Evolutionary conservation across 345 rosid species (phyloP).

Genomic region (Eucalyptus grandis): DNA sequence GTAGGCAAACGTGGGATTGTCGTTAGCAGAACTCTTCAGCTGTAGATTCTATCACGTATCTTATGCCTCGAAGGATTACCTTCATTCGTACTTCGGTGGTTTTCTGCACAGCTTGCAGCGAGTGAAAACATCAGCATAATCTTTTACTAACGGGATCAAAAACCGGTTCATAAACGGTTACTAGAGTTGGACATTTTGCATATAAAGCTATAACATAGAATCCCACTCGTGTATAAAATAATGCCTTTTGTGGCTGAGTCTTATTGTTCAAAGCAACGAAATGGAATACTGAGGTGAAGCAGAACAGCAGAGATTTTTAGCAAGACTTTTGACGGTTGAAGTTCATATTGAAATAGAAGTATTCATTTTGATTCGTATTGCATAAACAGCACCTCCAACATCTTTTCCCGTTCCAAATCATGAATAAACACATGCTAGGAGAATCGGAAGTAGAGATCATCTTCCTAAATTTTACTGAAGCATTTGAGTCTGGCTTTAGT

Average conservation of each 20-base stretch:
- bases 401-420: neutral
- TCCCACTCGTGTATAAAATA: neutral
- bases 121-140: neutral
- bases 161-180: neutral
- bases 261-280: neutral
- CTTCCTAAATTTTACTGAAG: neutral
- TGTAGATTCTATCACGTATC: neutral
- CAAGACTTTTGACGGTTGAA: neutral
- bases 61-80: neutral
- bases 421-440: neutral
- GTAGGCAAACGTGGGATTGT: rapidly evolving
- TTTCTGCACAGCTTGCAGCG: neutral
- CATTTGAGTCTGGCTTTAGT: neutral
- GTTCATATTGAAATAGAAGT: neutral
- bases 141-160: too few species aligned
- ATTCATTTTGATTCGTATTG: neutral
- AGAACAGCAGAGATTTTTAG: neutral
- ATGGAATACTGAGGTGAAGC: neutral
- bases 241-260: neutral
- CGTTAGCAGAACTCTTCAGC: neutral
- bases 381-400: neutral
- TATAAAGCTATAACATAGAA: neutral
- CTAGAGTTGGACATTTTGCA: neutral
- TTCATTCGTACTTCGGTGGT: neutral
- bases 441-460: neutral